Conservation (phyloP, 164 flowering plant genomes). For the Pachysandra terminalis region DNA sequence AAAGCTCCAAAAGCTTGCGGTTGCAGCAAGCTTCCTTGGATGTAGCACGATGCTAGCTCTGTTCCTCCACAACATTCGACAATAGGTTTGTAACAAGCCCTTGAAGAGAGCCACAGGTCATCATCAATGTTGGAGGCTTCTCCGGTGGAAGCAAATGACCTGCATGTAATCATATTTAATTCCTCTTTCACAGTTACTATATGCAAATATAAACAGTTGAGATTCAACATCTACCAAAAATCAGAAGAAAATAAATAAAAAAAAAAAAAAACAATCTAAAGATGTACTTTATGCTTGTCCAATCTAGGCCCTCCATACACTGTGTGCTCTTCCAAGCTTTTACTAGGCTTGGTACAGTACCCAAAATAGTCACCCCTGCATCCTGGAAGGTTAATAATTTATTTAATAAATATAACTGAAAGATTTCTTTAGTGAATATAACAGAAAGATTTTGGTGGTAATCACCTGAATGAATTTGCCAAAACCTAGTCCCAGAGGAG, state of each 20-base stretch:
- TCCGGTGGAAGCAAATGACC: constrained; percentile 75
- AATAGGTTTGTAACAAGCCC: constrained; percentile 68
- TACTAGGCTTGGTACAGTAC: constrained; percentile 93
- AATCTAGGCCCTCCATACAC: constrained; percentile 84
- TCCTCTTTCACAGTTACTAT: too few species aligned
- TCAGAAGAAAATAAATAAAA: too few species aligned
- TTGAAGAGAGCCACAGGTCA: constrained; percentile 95
- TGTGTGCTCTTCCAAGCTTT: constrained; percentile 81
- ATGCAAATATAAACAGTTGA: too few species aligned
- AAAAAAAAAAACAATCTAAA: background rate
- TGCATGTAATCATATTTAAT: constrained; percentile 21
- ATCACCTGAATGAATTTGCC: too few species aligned
- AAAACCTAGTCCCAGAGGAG: constrained; percentile 83
- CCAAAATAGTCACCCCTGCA: constrained; percentile 84
- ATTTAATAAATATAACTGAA: too few species aligned
- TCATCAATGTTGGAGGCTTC: constrained; percentile 91
- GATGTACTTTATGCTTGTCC: constrained; percentile 80
- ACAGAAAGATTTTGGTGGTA: too few species aligned
- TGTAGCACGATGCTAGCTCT: constrained; percentile 78
- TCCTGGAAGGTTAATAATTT: too few species aligned
- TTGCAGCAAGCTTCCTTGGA: constrained; percentile 65
- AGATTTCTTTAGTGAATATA: too few species aligned
- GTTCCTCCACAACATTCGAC: constrained; percentile 96
- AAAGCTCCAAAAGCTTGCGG: constrained; percentile 95
- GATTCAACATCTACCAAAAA: too few species aligned